phyloP scores from a whole-genome alignment of 768 basidiomycete genomes.

The Suillus weaverae region DNA sequence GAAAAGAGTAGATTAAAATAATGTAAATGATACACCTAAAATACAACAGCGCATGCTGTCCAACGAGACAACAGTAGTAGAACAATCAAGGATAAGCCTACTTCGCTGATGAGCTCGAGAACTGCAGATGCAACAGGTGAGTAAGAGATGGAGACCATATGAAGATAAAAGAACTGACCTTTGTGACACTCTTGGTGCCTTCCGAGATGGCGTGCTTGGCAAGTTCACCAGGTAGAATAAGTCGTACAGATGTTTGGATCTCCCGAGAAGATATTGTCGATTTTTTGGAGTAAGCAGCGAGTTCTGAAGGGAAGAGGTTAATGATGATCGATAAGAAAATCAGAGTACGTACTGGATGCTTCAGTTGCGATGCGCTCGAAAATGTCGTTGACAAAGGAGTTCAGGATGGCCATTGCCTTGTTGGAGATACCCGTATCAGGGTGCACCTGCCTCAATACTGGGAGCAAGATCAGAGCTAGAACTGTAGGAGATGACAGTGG shows the following conservation, averaged over 20 bases:
- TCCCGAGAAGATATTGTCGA: constrained; percentile 98
- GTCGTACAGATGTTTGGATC: constrained; percentile 94
- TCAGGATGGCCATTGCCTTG: constrained; percentile 96
- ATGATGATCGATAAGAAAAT: not conserved
- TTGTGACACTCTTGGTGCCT: constrained; percentile 78
- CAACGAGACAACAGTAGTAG: constrained; percentile 17
- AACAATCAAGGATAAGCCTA: constrained; percentile 25
- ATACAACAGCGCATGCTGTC: constrained; percentile 30
- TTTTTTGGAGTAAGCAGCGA: constrained; percentile 98
- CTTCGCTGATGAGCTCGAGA: constrained; percentile 47
- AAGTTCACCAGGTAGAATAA: constrained; percentile 95
- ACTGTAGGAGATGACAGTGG: not conserved
- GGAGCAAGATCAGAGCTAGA: constrained; percentile 6
- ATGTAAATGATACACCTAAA: constrained; percentile 32
- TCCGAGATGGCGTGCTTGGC: constrained; percentile 99
- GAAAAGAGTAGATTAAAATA: constrained; percentile 28
- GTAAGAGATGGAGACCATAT: not conserved
- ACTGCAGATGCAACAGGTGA: constrained; percentile 27
- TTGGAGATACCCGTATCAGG: constrained; percentile 99
- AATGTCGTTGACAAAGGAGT: constrained; percentile 95
- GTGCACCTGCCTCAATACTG: constrained; percentile 96
- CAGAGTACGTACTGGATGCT: constrained; percentile 68
- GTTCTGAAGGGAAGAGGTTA: constrained; percentile 50
- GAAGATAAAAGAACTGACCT: constrained; percentile 31
- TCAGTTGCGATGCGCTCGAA: constrained; percentile 91